Percentiles rank a stretch among this genome's conserved stretches.
Conservation (phyloP, 768 basidiomycete genomes). For the Chiua virens region DNA sequence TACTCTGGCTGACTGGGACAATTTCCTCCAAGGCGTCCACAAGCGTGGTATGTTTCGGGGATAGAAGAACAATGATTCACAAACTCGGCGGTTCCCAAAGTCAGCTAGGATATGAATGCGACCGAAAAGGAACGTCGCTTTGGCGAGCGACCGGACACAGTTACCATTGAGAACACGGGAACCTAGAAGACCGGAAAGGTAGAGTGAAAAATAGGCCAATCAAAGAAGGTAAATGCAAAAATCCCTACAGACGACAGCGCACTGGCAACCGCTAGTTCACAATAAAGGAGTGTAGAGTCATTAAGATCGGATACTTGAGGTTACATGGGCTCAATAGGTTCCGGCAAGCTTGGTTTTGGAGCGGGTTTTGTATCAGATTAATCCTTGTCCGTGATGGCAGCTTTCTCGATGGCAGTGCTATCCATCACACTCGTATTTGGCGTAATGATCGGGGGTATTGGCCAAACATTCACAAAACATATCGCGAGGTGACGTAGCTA, state of each 20-base stretch:
- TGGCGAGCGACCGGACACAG: no score
- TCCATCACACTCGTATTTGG: constrained; percentile 56
- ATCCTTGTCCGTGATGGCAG: constrained; percentile 23
- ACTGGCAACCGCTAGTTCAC: constrained; percentile 54
- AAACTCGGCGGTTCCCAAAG: no score
- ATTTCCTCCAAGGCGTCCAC: no score
- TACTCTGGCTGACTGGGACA: no score
- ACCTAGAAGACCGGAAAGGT: constrained; percentile 49
- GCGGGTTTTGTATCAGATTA: not conserved
- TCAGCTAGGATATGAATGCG: no score
- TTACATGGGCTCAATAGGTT: constrained; percentile 41
- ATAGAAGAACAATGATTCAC: no score
- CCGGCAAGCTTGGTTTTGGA: constrained; percentile 29
- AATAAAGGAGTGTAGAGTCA: constrained; percentile 76
- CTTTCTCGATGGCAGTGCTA: constrained; percentile 28
- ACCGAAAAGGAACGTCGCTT: no score
- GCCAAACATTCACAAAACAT: constrained; percentile 37
- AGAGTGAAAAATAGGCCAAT: not conserved
- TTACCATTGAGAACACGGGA: no score
- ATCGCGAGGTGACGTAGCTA: constrained; percentile 31
- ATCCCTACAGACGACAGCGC: constrained; percentile 62
- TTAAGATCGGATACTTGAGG: constrained; percentile 39
- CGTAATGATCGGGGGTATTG: constrained; percentile 44
- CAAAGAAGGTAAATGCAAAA: constrained; percentile 6
- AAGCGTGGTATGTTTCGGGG: no score